Conservation (phyloP, 345 rosid genomes). For the Citrus trifoliata region DNA sequence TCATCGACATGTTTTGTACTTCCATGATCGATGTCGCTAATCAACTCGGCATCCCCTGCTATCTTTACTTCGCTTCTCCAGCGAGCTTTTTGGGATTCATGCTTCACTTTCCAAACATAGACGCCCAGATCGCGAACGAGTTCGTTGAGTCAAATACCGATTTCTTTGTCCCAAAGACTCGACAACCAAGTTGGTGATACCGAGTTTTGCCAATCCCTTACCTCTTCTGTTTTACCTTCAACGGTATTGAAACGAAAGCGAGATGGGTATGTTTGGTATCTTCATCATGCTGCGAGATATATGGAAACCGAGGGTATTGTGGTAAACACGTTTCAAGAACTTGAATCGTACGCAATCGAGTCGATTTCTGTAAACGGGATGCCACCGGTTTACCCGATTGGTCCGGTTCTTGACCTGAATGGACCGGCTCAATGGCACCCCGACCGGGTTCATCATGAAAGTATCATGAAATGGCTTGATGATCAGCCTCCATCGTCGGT, state of each 20-base stretch:
- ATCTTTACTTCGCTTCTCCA: conserved; percentile 34
- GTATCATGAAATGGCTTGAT: conserved; percentile 27
- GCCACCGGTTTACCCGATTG: not conserved
- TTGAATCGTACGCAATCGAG: conserved; percentile 28
- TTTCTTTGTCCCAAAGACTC: conserved; percentile 15
- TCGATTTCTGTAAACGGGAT: not conserved
- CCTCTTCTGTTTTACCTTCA: conserved; percentile 24
- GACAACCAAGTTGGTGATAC: conserved; percentile 12
- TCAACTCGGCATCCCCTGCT: conserved; percentile 32
- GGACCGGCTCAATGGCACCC: conserved; percentile 10
- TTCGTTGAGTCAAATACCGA: conserved; percentile 15
- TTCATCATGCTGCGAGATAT: conserved; percentile 21
- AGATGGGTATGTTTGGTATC: conserved; percentile 24
- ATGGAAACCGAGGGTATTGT: conserved; percentile 21
- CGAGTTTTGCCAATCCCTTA: conserved; percentile 27
- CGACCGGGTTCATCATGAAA: not conserved
- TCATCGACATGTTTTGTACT: conserved; percentile 38
- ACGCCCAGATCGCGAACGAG: conserved; percentile 13
- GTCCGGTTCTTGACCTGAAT: conserved; percentile 8
- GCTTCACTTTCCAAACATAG: conserved; percentile 18
- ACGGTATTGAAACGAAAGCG: conserved; percentile 15
- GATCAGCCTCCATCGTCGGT: conserved; percentile 28
- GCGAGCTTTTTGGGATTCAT: conserved; percentile 36
- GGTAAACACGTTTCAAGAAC: conserved; percentile 34
- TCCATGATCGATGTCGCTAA: conserved; percentile 31